Percentiles rank a stretch among this genome's conserved stretches.
phyloP scores from a whole-genome alignment of 2,329 filamentous ascomycete genomes.

The Cadophora sp. region DNA sequence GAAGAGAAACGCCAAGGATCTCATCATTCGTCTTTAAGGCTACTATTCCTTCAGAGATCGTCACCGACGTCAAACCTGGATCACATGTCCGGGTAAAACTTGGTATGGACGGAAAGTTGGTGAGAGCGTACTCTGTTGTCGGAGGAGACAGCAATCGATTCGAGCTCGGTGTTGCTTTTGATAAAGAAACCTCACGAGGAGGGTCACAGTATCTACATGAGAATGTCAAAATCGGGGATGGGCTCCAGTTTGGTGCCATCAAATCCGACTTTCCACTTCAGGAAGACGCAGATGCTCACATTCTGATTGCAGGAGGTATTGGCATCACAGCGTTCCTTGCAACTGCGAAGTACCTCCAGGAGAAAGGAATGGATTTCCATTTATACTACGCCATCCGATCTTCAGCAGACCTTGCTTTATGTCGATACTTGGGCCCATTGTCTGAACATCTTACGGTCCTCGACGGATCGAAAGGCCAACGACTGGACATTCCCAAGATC shows the following conservation, averaged over 20 bases:
- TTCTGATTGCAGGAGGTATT: conserved; percentile 68
- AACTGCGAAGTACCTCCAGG: conserved; percentile 51
- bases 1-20: conserved; percentile 56
- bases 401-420: conserved; percentile 59
- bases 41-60: conserved; percentile 45
- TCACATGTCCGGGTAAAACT: conserved; percentile 63
- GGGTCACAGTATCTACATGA: conserved; percentile 65
- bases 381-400: conserved; percentile 65
- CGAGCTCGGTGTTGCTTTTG: conserved; percentile 63
- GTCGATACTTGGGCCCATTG: conserved; percentile 51
- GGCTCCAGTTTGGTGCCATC: conserved; percentile 57
- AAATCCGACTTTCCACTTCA: conserved; percentile 55
- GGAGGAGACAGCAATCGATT: conserved; percentile 44
- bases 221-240: conserved; percentile 53
- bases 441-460: conserved; percentile 56
- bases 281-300: conserved; percentile 58
- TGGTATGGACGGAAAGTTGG: conserved; percentile 53
- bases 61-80: conserved; percentile 46
- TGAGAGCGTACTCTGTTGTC: conserved; percentile 65
- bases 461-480: conserved; percentile 55
- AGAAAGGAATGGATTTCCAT: conserved; percentile 54
- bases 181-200: conserved; percentile 55
- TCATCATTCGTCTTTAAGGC: conserved; percentile 59
- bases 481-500: conserved; percentile 57
- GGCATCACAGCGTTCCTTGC: conserved; percentile 70